Evolutionary conservation across 371 early-diverging fungal genomes (phyloP).

Genomic region (Actinomortierella ambigua): DNA sequence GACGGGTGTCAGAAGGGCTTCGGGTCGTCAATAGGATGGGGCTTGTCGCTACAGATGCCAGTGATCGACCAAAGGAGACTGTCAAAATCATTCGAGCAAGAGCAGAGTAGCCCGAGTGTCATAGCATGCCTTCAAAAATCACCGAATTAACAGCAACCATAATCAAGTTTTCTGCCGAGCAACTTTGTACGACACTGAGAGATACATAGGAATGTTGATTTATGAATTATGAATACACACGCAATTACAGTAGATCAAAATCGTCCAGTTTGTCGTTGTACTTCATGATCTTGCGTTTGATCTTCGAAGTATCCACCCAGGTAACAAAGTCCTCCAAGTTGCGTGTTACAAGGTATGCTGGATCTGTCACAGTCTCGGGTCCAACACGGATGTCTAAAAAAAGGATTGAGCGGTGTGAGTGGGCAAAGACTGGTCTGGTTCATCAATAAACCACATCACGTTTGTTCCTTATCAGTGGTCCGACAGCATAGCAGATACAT

Average conservation of each 20-base stretch:
- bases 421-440: not conserved
- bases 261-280: constrained; percentile 90
- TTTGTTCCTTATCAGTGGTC: not conserved
- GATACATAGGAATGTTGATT: not conserved
- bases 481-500: not conserved
- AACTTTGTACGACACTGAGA: no score
- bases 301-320: constrained; percentile 98
- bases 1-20: constrained; percentile 70
- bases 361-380: constrained; percentile 89
- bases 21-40: constrained; percentile 75
- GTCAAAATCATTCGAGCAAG: constrained; percentile 48
- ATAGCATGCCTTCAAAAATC: no score
- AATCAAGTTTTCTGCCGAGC: no score
- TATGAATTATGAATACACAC: not conserved
- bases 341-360: constrained; percentile 89
- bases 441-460: not conserved
- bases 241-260: not conserved
- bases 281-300: constrained; percentile 97
- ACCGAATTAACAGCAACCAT: no score
- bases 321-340: constrained; percentile 99
- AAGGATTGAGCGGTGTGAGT: not conserved
- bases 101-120: constrained; percentile 45
- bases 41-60: constrained; percentile 64
- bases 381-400: constrained; percentile 87
- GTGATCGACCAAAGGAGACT: constrained; percentile 53